phyloP scores from a whole-genome alignment of 495 filamentous ascomycete species.

The Echria macrotheca region DNA sequence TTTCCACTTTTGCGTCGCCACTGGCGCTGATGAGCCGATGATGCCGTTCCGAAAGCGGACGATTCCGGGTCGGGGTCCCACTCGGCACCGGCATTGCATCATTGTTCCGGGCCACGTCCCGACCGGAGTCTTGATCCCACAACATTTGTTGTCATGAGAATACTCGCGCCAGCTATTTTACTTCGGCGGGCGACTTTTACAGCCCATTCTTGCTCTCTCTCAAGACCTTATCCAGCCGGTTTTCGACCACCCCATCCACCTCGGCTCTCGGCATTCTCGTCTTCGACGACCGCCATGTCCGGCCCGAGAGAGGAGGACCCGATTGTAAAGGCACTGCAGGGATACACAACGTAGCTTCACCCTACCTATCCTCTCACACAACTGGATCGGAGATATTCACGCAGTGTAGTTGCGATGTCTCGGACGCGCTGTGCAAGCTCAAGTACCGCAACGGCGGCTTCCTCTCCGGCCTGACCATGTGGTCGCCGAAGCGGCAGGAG shows the following conservation, averaged over 20 bases:
- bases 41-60: no score
- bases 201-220: neutral
- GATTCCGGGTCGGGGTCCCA: no score
- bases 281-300: conserved; percentile 18
- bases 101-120: no score
- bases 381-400: neutral
- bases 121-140: no score
- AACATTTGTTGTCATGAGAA: no score
- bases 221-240: neutral
- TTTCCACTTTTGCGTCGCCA: no score
- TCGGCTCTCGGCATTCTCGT: no score
- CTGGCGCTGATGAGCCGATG: no score
- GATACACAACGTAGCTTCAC: conserved; percentile 36
- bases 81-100: no score
- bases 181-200: no score
- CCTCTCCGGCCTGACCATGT: conserved; percentile 52
- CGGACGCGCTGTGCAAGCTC: conserved; percentile 45
- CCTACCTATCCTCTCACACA: neutral
- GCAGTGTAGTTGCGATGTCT: conserved; percentile 37
- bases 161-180: no score
- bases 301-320: conserved; percentile 23
- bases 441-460: conserved; percentile 51
- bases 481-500: conserved; percentile 48
- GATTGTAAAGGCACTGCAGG: conserved; percentile 33
- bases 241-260: conserved; percentile 7